Evolutionary conservation across 257 asterid genomes (phyloP), one percentile per base, ranked within the genome.

Genomic region (Fraxinus cuspidata): DNA sequence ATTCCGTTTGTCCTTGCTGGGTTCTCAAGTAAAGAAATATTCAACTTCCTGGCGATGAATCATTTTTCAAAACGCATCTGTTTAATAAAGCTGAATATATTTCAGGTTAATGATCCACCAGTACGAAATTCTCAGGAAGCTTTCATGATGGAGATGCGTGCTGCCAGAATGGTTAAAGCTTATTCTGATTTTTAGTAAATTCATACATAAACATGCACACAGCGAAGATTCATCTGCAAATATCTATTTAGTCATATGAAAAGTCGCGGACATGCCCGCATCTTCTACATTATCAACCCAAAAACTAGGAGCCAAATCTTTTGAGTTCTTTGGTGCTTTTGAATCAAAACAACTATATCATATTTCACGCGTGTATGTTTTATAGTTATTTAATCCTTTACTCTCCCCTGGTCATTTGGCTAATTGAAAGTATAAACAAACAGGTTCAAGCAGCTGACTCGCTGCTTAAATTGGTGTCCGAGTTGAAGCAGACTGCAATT

Each of bases 141-240:
- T 49, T 93, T 95, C 85, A 91, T 91, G 98, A 91, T 93, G 97
- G 99, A 95, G 81, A 90, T 93, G 96, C 96, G 96, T 31, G 97
- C 94, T 68, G 92, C 99, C 28, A 85, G 97, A 82, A 90, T 93
- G 97, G 98, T 91, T 63, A 87, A 88, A 5, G 28, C 51, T 71
- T 42, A 44, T 76, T 67, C 73, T 51, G 42, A 44, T 70, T 18
- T 25, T 16, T 60, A 31, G 21, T n/a, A n/a, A 53, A 53, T 19
- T 25, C 64, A 19, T 44, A 2, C 25, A 16, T 5, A 16, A 16
- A 53, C 4, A 19, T 19, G 64, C 64, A 53, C 11, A 7, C 13
- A 2, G 29, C 28, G 0, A 56, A 56, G 13, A 56, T 56, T 56
- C 28, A 56, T n/a, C 65, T 56, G 3, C 65, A 56, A 56, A 56